Percentiles rank a stretch among this genome's conserved stretches.
Evolutionary conservation across 139 green algal genomes (phyloP).

Genomic region (Pseudopediastrum boryanum): DNA sequence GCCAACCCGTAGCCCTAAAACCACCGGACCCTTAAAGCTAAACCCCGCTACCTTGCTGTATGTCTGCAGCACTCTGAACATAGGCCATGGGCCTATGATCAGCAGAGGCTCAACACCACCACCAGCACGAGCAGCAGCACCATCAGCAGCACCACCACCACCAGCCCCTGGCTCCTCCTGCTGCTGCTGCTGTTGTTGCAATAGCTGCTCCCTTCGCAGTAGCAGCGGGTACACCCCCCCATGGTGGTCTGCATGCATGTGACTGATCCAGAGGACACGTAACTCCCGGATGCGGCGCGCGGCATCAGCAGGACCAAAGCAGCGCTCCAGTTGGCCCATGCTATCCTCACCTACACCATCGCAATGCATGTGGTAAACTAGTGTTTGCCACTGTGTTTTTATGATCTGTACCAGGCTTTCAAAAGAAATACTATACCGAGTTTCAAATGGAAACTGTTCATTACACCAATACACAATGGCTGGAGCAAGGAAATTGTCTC

Average conservation of each 20-base stretch:
- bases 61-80: constrained; percentile 70
- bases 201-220: constrained; percentile 53
- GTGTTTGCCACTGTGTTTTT: too few species aligned
- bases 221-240: constrained; percentile 80
- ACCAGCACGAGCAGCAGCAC: background rate
- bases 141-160: background rate
- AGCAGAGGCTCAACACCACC: constrained; percentile 59
- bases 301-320: constrained; percentile 58
- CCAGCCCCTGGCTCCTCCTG: background rate
- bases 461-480: too few species aligned
- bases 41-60: constrained; percentile 70
- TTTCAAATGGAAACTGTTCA: too few species aligned
- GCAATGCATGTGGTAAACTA: too few species aligned
- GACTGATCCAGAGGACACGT: constrained; percentile 85
- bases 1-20: too few species aligned
- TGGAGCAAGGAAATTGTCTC: too few species aligned
- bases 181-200: constrained; percentile 40
- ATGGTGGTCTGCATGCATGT: constrained; percentile 99
- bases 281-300: constrained; percentile 40
- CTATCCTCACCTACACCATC: constrained; percentile 61
- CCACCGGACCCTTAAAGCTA: too few species aligned
- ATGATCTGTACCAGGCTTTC: too few species aligned
- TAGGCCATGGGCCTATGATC: constrained; percentile 81
- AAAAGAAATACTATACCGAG: too few species aligned
- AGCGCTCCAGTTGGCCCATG: constrained; percentile 84